These are phyloP conservation scores for Agastache rugosa DNA, from an alignment of 257 asterid genomes.

Conservation along the genomic window DNA sequence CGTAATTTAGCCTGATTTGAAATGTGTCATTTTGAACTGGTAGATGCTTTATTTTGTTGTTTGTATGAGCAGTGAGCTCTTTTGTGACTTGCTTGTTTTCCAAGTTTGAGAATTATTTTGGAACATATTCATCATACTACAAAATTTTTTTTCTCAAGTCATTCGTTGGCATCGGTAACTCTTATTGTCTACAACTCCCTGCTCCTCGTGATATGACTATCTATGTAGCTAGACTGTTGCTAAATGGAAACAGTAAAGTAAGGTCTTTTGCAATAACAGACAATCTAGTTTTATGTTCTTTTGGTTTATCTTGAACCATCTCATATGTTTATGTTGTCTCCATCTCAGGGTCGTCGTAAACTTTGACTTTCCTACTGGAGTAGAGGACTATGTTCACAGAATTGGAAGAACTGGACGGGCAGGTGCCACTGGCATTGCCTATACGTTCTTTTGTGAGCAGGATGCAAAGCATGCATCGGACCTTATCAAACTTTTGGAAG, in stretches of 20 bases:
- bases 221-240: too few species aligned
- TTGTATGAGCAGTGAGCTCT: background rate
- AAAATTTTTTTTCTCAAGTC: background rate
- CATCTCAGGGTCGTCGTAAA: constrained; percentile 85
- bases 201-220: background rate
- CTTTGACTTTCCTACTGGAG: constrained; percentile 91
- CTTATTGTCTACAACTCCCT: too few species aligned
- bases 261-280: background rate
- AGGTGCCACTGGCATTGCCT: constrained; percentile 93
- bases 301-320: constrained; percentile 1
- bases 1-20: background rate
- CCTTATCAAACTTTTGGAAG: constrained; percentile 85
- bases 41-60: background rate
- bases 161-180: too few species aligned
- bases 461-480: constrained; percentile 87
- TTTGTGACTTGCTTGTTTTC: background rate
- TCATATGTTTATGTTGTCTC: constrained; percentile 23
- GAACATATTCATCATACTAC: too few species aligned
- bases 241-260: background rate
- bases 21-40: background rate
- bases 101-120: background rate
- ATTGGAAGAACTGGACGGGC: constrained; percentile 99
- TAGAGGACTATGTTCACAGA: constrained; percentile 98
- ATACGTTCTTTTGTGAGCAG: constrained; percentile 79
- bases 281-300: background rate